Percentiles rank a stretch among this genome's conserved stretches.
phyloP scores from a whole-genome alignment of 495 filamentous ascomycete genomes.

The Apiosordaria backusii region DNA sequence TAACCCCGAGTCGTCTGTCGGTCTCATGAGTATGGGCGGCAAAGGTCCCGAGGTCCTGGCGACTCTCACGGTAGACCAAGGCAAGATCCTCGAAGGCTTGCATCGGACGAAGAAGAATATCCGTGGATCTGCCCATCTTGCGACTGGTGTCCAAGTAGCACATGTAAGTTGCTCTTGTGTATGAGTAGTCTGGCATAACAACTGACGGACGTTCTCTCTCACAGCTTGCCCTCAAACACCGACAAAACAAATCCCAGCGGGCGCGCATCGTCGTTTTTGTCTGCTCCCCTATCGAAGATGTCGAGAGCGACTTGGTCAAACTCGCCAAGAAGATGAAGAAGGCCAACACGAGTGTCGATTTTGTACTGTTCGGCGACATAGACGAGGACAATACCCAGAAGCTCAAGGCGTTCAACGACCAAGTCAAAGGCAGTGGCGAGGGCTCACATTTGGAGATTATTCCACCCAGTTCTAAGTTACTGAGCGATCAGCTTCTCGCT shows the following conservation, averaged over 20 bases:
- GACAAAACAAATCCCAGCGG: constrained; percentile 91
- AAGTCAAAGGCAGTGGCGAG: constrained; percentile 76
- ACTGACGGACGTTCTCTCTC: not conserved
- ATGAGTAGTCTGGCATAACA: not conserved
- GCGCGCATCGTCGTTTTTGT: constrained; percentile 96
- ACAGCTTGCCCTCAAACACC: constrained; percentile 95
- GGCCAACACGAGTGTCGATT: constrained; percentile 83
- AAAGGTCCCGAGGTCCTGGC: constrained; percentile 94
- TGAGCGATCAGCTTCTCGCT: constrained; percentile 89
- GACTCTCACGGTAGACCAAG: constrained; percentile 91
- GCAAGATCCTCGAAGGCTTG: constrained; percentile 88
- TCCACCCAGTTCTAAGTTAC: constrained; percentile 81
- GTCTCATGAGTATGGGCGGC: constrained; percentile 98
- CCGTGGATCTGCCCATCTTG: constrained; percentile 76
- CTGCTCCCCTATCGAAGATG: constrained; percentile 85
- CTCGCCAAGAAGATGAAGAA: constrained; percentile 99
- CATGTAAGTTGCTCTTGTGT: constrained; percentile 57
- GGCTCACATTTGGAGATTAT: constrained; percentile 89
- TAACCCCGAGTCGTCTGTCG: constrained; percentile 95
- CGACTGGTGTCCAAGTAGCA: constrained; percentile 91
- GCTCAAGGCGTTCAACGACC: constrained; percentile 86
- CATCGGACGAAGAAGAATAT: constrained; percentile 97
- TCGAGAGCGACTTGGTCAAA: constrained; percentile 81
- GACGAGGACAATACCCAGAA: constrained; percentile 83
- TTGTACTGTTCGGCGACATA: constrained; percentile 90